Evolutionary conservation across 176 grass and related monocot genomes (phyloP).

Genomic region (Leersia perrieri): DNA sequence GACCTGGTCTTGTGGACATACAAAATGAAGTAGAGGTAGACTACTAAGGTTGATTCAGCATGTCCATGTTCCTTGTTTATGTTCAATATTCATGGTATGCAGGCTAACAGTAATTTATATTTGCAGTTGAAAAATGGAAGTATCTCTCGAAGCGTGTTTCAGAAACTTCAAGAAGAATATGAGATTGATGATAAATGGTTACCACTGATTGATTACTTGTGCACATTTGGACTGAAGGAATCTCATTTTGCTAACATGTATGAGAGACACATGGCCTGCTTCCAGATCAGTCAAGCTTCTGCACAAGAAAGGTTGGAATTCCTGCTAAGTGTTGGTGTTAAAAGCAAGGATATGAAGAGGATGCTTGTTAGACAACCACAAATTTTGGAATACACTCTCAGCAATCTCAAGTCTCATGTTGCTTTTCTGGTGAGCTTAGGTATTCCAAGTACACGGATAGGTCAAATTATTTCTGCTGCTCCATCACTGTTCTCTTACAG

Average conservation of each 20-base stretch:
- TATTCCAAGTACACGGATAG: constrained; percentile 55
- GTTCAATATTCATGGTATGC: constrained; percentile 13
- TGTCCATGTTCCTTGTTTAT: constrained; percentile 19
- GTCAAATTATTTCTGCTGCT: constrained; percentile 70
- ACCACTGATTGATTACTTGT: constrained; percentile 83
- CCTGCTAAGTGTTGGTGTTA: constrained; percentile 72
- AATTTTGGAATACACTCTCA: constrained; percentile 83
- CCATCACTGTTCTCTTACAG: constrained; percentile 94
- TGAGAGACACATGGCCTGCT: constrained; percentile 83
- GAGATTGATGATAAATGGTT: constrained; percentile 89
- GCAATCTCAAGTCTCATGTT: constrained; percentile 87
- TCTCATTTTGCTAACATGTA: constrained; percentile 87
- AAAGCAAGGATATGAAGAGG: constrained; percentile 85
- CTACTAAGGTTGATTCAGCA: constrained; percentile 31
- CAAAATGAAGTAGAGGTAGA: constrained; percentile 61
- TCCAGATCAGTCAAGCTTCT: constrained; percentile 73
- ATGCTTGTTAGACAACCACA: constrained; percentile 88
- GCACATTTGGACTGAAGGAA: constrained; percentile 81
- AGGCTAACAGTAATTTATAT: constrained; percentile 16
- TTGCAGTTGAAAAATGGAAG: constrained; percentile 79
- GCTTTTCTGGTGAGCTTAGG: constrained; percentile 75
- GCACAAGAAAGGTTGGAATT: constrained; percentile 81
- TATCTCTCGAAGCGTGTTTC: constrained; percentile 56
- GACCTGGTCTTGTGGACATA: constrained; percentile 34
- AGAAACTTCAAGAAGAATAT: constrained; percentile 82